phyloP scores from a whole-genome alignment of 495 filamentous ascomycete species.

The Sporormia fimetaria region DNA sequence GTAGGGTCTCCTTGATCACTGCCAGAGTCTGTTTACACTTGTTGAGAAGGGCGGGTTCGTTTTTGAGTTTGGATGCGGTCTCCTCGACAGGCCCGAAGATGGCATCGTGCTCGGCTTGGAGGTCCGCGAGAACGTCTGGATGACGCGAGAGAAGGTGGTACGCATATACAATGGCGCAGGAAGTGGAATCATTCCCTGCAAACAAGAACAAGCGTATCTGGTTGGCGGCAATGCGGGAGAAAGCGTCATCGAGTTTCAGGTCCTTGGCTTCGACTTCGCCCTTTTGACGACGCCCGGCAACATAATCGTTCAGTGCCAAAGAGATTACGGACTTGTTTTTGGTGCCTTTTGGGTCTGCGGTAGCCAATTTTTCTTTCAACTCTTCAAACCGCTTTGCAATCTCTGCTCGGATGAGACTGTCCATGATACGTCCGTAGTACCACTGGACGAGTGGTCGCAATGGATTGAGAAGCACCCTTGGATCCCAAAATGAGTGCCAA shows the following conservation, averaged over 20 bases:
- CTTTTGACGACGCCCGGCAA: no score
- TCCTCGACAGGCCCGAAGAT: slow-evolving; percentile 1
- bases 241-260: background rate
- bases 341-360: no score
- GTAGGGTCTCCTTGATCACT: slow-evolving; percentile 15
- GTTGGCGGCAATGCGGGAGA: background rate
- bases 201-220: slow-evolving; percentile 34
- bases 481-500: background rate
- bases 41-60: slow-evolving; percentile 7
- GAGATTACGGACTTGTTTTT: no score
- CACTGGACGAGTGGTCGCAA: background rate
- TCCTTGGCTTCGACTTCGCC: no score
- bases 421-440: background rate
- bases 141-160: slow-evolving; percentile 39
- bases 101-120: slow-evolving; percentile 4
- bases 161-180: slow-evolving; percentile 32
- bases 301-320: no score
- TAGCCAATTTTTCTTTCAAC: no score
- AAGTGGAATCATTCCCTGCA: slow-evolving; percentile 42
- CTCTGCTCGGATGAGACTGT: background rate
- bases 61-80: slow-evolving; percentile 2
- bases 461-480: background rate
- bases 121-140: slow-evolving; percentile 25
- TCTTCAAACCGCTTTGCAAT: background rate
- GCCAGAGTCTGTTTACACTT: slow-evolving; percentile 9